Evolutionary conservation across 2,329 filamentous ascomycete species (phyloP).

Genomic region (Bipolaris oryzae): DNA sequence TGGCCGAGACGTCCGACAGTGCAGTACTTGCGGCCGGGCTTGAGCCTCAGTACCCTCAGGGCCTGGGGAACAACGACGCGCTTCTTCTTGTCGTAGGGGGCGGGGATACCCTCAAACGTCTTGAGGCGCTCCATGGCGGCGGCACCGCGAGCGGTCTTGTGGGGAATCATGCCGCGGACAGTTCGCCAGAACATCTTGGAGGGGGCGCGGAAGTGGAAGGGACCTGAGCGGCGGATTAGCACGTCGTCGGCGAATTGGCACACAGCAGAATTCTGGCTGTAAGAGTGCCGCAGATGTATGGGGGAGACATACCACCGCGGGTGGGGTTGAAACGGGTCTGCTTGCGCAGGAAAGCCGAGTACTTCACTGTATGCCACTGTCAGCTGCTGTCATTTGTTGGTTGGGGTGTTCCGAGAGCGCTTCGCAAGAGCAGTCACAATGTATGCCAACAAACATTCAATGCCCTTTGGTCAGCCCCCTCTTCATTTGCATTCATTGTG

Average conservation of each 20-base stretch:
- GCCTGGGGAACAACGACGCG: constrained; percentile 99
- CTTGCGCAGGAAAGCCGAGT: constrained; percentile 99
- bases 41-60: constrained; percentile 91
- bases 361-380: constrained; percentile 80
- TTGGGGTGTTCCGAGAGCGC: constrained; percentile 8
- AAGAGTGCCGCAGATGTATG: neutral
- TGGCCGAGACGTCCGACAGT: constrained; percentile 96
- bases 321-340: constrained; percentile 99
- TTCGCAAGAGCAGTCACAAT: constrained; percentile 20
- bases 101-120: constrained; percentile 99
- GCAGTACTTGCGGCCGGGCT: constrained; percentile 99
- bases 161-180: constrained; percentile 99
- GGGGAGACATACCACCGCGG: constrained; percentile 77
- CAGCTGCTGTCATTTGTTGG: constrained; percentile 30
- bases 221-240: constrained; percentile 63
- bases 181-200: constrained; percentile 99
- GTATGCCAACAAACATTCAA: constrained; percentile 1
- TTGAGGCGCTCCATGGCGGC: constrained; percentile 98
- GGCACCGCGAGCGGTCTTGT: constrained; percentile 98
- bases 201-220: constrained; percentile 99
- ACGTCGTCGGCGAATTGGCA: neutral
- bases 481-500: constrained; percentile 15
- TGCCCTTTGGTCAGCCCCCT: neutral
- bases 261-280: neutral
- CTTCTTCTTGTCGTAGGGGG: constrained; percentile 99